phyloP scores from a whole-genome alignment of 805 yeast species.

The Saturnispora galanensis region DNA sequence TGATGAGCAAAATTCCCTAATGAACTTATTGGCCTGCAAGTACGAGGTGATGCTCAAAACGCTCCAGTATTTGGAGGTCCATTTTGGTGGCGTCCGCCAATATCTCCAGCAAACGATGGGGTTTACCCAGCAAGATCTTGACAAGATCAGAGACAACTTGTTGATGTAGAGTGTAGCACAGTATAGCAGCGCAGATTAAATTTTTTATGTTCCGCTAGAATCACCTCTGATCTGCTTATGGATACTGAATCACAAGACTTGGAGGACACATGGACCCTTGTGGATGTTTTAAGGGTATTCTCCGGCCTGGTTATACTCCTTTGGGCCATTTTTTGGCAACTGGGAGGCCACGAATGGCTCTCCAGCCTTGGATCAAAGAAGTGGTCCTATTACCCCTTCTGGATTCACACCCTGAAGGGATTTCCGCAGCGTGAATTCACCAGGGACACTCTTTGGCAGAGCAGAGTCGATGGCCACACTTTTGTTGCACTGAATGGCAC shows the following conservation, averaged over 20 bases:
- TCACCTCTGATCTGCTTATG: too few relatives aligned
- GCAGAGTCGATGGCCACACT: slow-evolving; percentile 20
- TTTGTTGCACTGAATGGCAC: slow-evolving; percentile 50
- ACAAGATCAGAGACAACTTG: slow-evolving; percentile 1
- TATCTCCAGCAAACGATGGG: slow-evolving; percentile 37
- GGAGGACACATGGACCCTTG: slow-evolving; percentile 2
- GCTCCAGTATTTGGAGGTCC: slow-evolving; percentile 39
- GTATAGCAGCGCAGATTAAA: not conserved
- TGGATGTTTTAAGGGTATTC: slow-evolving; percentile 1
- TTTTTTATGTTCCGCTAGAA: too few relatives aligned
- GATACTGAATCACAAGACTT: not conserved
- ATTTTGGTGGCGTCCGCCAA: slow-evolving; percentile 44
- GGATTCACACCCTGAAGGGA: slow-evolving; percentile 14
- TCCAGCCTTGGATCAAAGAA: too few relatives aligned
- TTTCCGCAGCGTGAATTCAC: slow-evolving; percentile 28
- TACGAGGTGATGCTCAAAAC: slow-evolving; percentile 64
- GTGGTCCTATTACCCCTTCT: slow-evolving; percentile 2
- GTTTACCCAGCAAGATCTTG: slow-evolving; percentile 33
- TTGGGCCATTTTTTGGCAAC: slow-evolving; percentile 1
- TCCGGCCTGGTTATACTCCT: not conserved
- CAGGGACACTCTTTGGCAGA: slow-evolving; percentile 32
- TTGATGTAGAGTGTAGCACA: not conserved
- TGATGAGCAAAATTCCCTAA: slow-evolving; percentile 42
- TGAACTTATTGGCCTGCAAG: slow-evolving; percentile 50
- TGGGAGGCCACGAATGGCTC: not conserved